These are phyloP conservation scores for Ascochyta lentis DNA, from an alignment of 2,329 filamentous ascomycete species.

Conservation along the genomic window DNA sequence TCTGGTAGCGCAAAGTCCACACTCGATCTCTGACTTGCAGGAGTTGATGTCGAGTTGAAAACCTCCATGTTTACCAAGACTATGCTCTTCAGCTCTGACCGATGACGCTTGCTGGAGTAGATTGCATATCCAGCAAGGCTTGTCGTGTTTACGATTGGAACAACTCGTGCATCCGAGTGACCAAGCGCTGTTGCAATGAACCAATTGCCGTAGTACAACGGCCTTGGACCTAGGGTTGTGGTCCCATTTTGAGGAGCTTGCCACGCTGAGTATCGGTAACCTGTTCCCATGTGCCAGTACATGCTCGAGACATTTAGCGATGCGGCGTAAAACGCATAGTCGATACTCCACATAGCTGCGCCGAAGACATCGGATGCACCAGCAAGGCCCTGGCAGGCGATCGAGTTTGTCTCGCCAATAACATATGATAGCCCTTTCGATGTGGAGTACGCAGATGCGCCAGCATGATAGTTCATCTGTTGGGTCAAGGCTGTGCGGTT, in stretches of 20 bases:
- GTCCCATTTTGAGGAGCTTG: conserved; percentile 65
- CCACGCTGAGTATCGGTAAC: conserved; percentile 68
- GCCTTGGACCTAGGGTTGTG: conserved; percentile 56
- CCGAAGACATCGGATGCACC: conserved; percentile 71
- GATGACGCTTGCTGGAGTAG: conserved; percentile 9
- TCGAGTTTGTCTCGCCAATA: conserved; percentile 67
- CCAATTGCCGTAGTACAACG: conserved; percentile 65
- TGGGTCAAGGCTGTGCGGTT: conserved; percentile 64
- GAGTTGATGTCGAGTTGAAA: conserved; percentile 20
- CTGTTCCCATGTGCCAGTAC: conserved; percentile 70
- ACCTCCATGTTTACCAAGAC: conserved; percentile 25
- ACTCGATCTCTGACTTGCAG: conserved; percentile 7
- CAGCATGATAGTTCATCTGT: conserved; percentile 58
- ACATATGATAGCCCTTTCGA: conserved; percentile 59
- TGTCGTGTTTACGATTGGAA: conserved; percentile 16
- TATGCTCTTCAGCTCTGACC: conserved; percentile 13
- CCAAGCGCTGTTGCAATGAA: conserved; percentile 64
- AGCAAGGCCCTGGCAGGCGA: conserved; percentile 67
- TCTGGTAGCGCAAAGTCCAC: conserved; percentile 15
- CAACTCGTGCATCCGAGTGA: conserved; percentile 30
- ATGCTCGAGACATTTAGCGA: conserved; percentile 60
- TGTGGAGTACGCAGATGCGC: conserved; percentile 51
- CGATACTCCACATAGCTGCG: conserved; percentile 68
- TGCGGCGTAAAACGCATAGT: conserved; percentile 67
- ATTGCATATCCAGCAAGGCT: conserved; percentile 22